Conservation (phyloP, 768 basidiomycete genomes). For the Hericium erinaceus region DNA sequence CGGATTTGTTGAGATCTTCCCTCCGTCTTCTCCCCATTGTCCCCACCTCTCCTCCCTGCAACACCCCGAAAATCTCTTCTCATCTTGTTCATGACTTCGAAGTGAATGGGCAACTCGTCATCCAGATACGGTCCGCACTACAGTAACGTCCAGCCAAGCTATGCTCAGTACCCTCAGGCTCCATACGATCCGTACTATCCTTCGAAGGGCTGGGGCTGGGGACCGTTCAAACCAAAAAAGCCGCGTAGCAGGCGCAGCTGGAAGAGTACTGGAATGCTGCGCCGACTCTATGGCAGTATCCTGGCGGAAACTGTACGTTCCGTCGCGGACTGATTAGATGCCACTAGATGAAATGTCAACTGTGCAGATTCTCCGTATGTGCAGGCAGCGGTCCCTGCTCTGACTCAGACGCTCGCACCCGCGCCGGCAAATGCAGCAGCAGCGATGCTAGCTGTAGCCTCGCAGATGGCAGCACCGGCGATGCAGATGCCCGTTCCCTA, state of each 20-base stretch:
- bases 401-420: no score
- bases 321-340: no score
- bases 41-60: neutral
- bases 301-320: neutral
- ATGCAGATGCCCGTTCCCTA: no score
- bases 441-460: no score
- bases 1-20: neutral
- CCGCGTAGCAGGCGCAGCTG: neutral
- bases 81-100: neutral
- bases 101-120: neutral
- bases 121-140: neutral
- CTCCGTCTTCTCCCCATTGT: neutral
- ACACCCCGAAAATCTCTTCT: neutral
- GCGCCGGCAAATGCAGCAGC: no score
- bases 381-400: no score
- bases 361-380: no score
- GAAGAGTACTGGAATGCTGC: neutral
- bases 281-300: neutral
- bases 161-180: neutral
- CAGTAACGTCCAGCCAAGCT: neutral
- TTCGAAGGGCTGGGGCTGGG: neutral
- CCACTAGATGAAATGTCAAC: no score
- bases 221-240: neutral
- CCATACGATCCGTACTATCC: neutral
- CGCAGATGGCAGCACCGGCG: conserved; percentile 19